Evolutionary conservation across 2,329 filamentous ascomycete genomes (phyloP).

Genomic region (Aspergillus glaucus): DNA sequence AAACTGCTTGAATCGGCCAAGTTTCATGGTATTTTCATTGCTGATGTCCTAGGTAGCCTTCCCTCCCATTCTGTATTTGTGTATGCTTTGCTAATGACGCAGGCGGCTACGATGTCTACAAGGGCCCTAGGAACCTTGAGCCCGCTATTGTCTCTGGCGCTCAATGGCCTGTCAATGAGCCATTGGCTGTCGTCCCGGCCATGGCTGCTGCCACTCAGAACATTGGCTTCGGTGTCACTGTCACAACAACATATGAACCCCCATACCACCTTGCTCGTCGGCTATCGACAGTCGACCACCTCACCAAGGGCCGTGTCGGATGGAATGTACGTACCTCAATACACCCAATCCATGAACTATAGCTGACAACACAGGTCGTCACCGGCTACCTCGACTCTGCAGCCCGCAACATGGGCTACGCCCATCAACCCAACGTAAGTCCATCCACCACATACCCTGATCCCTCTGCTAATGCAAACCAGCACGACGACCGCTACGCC

Average conservation of each 20-base stretch:
- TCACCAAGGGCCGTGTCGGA: constrained; percentile 56
- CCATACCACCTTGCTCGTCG: constrained; percentile 61
- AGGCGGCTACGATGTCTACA: constrained; percentile 65
- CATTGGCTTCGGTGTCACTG: constrained; percentile 63
- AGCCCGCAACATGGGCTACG: constrained; percentile 55
- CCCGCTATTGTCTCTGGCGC: constrained; percentile 57
- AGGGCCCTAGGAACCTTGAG: constrained; percentile 53
- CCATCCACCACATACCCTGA: neutral
- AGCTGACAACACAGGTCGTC: constrained; percentile 46
- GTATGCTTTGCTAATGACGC: constrained; percentile 16
- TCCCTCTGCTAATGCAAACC: neutral
- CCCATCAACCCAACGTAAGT: constrained; percentile 44
- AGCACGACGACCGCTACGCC: constrained; percentile 61
- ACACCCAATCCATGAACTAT: constrained; percentile 6
- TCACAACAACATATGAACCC: constrained; percentile 62
- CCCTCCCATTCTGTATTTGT: constrained; percentile 1
- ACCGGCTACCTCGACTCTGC: constrained; percentile 64
- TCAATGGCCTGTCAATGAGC: constrained; percentile 68
- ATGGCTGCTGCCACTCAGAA: constrained; percentile 63
- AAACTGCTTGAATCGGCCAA: constrained; percentile 56
- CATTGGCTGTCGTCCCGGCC: constrained; percentile 55
- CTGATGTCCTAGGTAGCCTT: constrained; percentile 52
- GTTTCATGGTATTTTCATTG: constrained; percentile 62
- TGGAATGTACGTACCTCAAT: constrained; percentile 45
- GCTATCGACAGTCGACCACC: constrained; percentile 61